Conservation (phyloP, 208 protist genomes). For the Leishmania turanica region DNA sequence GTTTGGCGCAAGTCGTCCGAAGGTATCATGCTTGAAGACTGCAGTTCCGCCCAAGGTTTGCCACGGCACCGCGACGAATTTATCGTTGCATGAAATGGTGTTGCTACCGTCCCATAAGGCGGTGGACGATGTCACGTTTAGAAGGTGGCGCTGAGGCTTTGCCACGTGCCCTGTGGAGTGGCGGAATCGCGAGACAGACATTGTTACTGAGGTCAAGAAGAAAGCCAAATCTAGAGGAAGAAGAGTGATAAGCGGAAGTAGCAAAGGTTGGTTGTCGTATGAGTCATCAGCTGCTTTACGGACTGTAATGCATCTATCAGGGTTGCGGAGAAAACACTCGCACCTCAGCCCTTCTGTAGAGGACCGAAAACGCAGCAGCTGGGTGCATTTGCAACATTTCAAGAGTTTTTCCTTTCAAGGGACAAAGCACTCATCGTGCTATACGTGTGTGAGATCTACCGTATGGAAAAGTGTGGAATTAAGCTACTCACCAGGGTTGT, state of each 20-base stretch:
- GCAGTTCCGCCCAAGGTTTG: conserved; percentile 44
- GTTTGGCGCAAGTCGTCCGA: conserved; percentile 38
- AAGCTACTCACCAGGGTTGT: conserved; percentile 44
- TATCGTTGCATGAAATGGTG: conserved; percentile 64
- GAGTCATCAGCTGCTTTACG: background rate
- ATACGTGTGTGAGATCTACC: background rate
- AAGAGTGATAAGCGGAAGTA: background rate
- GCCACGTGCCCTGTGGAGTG: conserved; percentile 50
- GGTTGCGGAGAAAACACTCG: background rate
- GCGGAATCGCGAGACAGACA: conserved; percentile 70
- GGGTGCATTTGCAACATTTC: background rate
- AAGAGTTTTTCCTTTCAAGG: background rate
- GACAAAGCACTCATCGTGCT: background rate
- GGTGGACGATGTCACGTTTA: conserved; percentile 32
- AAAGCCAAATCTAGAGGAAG: background rate
- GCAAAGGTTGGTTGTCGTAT: background rate
- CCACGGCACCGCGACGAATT: conserved; percentile 74
- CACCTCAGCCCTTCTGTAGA: background rate
- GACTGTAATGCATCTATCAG: background rate
- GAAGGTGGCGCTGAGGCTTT: conserved; percentile 43
- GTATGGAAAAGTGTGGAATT: conserved; percentile 5
- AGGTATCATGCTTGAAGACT: conserved; percentile 48
- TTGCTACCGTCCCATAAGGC: conserved; percentile 77
- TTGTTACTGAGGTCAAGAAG: conserved; percentile 7
- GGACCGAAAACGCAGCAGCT: background rate